Base-by-base conservation (phyloP, 164 flowering plant species). In the Umbilicus rupestris region DNA sequence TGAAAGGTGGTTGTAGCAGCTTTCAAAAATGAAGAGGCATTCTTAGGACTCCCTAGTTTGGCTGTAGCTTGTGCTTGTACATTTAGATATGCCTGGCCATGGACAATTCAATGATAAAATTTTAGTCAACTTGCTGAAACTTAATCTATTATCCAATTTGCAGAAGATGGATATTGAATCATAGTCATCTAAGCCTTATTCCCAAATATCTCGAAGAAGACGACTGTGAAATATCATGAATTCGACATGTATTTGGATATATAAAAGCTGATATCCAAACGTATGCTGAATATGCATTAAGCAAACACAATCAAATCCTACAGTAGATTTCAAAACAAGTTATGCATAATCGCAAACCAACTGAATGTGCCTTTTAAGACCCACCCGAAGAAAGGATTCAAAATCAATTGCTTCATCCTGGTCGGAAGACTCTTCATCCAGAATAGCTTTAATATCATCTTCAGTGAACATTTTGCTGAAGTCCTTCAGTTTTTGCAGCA, bases 361-460 rank as follows among this genome's bases (percentile, higher is more conserved):
- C 52, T 20, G 5, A 16, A 50, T 10, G 7, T 35, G 37, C 37
- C 4, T 35, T 35, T 7, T 66, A 29, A 45, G 57, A 65, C 83
- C 76, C 64, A 86, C 90, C 78, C 84, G 76, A 44, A 86, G 83
- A 65, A 78, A 86, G 55, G 84, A 65, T 74, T 84, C 90, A 41
- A 84, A 86, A 68, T 86, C 88, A 57, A 86, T 69, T 73, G 84
- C 86, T 55, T 77, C 73, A 12, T 19, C 63, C 72, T 65, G 49
- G 31, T 84, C 71, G 2, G 76, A 9, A 63, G 59, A 49, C 1
- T 77, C 16, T 59, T 84, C 83, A 59, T 28, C 68, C 71, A 86
- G 65, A 3, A 78, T 72, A 65, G 70, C 73, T 65, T 67, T 78
- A 58, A 86, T 74, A 64, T 86, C 84, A 46, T 73, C 76, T 69